A percentile compares a stretch with the other conserved stretches of the same genome.
These are phyloP conservation scores for Blakeslea trispora DNA, from an alignment of 371 early-diverging fungal genomes.

Conservation along the genomic window DNA sequence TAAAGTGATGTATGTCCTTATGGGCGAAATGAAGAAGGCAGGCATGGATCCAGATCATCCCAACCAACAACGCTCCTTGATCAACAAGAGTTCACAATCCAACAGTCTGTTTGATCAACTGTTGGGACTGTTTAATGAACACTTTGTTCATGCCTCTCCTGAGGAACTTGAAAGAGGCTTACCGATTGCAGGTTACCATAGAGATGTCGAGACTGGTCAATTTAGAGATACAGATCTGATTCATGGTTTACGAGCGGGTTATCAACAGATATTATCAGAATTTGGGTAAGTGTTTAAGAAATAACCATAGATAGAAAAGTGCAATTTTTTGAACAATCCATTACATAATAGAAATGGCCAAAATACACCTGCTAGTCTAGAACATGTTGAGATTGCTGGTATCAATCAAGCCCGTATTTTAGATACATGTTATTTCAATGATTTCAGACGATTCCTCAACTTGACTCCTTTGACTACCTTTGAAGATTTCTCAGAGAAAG, in stretches of 20 bases:
- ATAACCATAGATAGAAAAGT: neutral
- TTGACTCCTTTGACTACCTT: conserved; percentile 40
- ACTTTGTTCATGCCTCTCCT: conserved; percentile 34
- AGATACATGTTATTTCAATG: conserved; percentile 48
- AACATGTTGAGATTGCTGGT: conserved; percentile 49
- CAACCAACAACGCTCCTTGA: conserved; percentile 9
- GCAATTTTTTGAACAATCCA: too few relatives aligned
- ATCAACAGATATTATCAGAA: conserved; percentile 33
- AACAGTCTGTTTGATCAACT: conserved; percentile 26
- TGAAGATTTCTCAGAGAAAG: conserved; percentile 45
- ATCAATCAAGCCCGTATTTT: conserved; percentile 43
- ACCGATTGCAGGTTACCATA: conserved; percentile 45
- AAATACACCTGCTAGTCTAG: conserved; percentile 43
- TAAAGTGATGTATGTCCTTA: conserved; percentile 30
- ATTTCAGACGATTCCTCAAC: conserved; percentile 46
- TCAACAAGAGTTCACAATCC: conserved; percentile 28
- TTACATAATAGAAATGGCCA: conserved; percentile 37
- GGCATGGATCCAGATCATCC: conserved; percentile 12
- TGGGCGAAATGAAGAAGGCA: conserved; percentile 6
- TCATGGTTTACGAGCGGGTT: conserved; percentile 26
- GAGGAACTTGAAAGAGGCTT: conserved; percentile 41
- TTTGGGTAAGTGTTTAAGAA: conserved; percentile 23
- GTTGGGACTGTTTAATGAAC: conserved; percentile 31
- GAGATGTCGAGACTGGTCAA: conserved; percentile 31
- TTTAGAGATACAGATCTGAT: conserved; percentile 42